Conservation (phyloP, 192 early-diverging fungal species). For the Coemansia sp. region DNA sequence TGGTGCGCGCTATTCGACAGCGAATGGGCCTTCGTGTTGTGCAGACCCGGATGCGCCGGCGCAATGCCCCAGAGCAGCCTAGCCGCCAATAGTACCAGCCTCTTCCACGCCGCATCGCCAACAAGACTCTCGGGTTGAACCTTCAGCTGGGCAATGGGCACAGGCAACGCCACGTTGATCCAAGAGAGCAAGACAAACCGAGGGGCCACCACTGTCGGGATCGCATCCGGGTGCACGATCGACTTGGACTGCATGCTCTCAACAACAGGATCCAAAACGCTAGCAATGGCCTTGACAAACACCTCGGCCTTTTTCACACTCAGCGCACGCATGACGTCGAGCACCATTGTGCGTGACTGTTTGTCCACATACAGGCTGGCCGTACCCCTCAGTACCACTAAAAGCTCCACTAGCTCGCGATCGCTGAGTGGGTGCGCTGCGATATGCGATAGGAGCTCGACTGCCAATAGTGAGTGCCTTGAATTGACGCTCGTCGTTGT, state of each 20-base stretch:
- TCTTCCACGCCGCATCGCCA: constrained; percentile 54
- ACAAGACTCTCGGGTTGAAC: constrained; percentile 61
- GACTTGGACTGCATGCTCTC: constrained; percentile 52
- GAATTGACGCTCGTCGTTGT: constrained; percentile 59
- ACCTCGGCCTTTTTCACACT: constrained; percentile 60
- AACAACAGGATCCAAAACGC: constrained; percentile 47
- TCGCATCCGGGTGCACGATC: constrained; percentile 29
- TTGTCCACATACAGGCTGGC: constrained; percentile 72
- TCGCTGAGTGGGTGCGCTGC: constrained; percentile 35
- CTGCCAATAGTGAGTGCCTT: constrained; percentile 55
- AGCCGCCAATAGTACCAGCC: constrained; percentile 56
- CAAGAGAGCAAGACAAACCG: constrained; percentile 69
- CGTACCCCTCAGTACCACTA: constrained; percentile 62
- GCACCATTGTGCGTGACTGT: constrained; percentile 62
- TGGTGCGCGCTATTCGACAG: constrained; percentile 46
- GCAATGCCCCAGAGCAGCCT: constrained; percentile 62
- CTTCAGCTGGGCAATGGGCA: constrained; percentile 31
- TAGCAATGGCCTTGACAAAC: constrained; percentile 61
- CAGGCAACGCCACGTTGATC: constrained; percentile 58
- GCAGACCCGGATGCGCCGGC: constrained; percentile 33
- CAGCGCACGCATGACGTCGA: constrained; percentile 62
- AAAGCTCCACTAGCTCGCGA: constrained; percentile 35
- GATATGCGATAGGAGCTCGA: constrained; percentile 42
- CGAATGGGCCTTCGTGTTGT: constrained; percentile 26
- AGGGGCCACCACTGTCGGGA: constrained; percentile 57